Evolutionary conservation across 1,284 basidiomycete genomes (phyloP), one percentile per base, ranked within the genome.

Genomic region (Chalciporus sp.): DNA sequence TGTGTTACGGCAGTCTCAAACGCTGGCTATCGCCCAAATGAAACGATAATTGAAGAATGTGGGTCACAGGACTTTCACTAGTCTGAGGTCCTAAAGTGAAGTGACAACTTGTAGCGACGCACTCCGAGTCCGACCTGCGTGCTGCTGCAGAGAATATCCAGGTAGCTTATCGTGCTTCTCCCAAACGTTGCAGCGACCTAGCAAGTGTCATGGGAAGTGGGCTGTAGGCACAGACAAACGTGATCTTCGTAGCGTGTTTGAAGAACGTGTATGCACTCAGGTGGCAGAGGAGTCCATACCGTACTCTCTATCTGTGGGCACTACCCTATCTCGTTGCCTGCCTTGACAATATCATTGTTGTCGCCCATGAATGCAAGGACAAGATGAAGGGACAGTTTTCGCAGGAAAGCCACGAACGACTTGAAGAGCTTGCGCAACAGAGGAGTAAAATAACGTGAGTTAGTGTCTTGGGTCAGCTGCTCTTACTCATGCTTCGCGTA

Each of bases 241-340:
- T 57, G 1, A 60, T 69, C 42, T 80, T 75, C 56, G 20, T 56
- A 5, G 53, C 56, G 3, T 83, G 72, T 55, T 49, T 73, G 20
- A 55, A 65, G 31, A 63, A 71, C 28, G 67, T 72, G 4, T 55
- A 54, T 12, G 59, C 58, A 10, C 69, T 73, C n/a, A 58, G 62
- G 5, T 77, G 77, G 75, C 56, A 67, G 8, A 47, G 53, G 23
- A 60, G 56, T 11, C 60, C 55, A 19, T 83, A 84, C 58, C 74
- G 74, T 17, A 53, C 69, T 2, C 64, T 80, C 14, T 81, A 77
- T 62, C 70, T 82, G 3, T 80, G 81, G 1, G 76, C 79, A 7
- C 65, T 85, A 5, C 80, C 82, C 1, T 77, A 76, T 56, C 62
- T 81, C 4, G 68, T 82, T 20, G 63, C 76, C 3, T 79, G 73